These are phyloP conservation scores for Artomyces pyxidatus DNA, from an alignment of 768 basidiomycete species.

Conservation along the genomic window DNA sequence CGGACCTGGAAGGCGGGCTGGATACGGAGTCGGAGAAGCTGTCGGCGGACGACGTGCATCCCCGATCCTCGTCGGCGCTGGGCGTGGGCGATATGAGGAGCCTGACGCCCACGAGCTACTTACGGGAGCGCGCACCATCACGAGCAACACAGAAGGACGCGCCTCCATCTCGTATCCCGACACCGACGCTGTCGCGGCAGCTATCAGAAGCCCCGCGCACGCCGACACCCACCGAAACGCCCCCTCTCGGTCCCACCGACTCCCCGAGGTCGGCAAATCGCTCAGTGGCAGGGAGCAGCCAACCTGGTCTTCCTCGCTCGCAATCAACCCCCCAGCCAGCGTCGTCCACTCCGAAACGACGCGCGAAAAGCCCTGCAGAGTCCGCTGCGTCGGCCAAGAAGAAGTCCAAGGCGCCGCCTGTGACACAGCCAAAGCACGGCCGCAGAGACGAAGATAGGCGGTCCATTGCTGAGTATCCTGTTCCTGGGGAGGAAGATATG, in stretches of 20 bases:
- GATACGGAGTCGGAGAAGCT: constrained; percentile 32
- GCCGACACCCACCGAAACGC: constrained; percentile 32
- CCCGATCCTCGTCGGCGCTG: constrained; percentile 2
- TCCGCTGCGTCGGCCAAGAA: constrained; percentile 27
- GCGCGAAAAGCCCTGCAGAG: constrained; percentile 40
- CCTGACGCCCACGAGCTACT: background rate
- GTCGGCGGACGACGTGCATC: background rate
- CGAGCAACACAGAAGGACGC: constrained; percentile 1
- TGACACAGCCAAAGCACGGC: constrained; percentile 30
- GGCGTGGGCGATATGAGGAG: background rate
- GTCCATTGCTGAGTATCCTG: constrained; percentile 65
- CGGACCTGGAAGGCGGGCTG: constrained; percentile 59
- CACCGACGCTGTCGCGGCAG: constrained; percentile 25
- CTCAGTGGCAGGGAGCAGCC: constrained; percentile 9
- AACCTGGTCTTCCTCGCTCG: constrained; percentile 14
- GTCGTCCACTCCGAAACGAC: constrained; percentile 27
- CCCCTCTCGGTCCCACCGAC: constrained; percentile 19
- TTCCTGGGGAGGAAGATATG: constrained; percentile 47
- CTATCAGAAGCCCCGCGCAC: constrained; percentile 40
- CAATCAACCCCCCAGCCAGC: constrained; percentile 13
- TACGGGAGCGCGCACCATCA: background rate
- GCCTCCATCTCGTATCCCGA: constrained; percentile 14
- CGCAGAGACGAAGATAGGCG: constrained; percentile 39
- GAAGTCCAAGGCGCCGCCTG: constrained; percentile 32
- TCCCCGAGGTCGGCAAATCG: constrained; percentile 24